Evolutionary conservation across 768 basidiomycete species (phyloP).

Genomic region (Tricholoma sp.): DNA sequence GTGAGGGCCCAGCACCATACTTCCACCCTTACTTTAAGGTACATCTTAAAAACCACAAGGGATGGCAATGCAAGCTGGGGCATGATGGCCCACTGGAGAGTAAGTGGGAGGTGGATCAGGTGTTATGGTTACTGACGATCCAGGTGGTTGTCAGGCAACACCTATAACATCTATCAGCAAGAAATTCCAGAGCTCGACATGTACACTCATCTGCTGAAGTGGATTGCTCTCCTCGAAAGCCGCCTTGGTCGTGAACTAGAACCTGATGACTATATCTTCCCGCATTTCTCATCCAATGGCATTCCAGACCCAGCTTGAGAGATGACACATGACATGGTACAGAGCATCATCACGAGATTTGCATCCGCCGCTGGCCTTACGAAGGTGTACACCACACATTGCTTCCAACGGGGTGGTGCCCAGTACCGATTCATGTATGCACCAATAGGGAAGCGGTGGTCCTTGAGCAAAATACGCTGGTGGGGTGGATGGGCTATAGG

Average conservation of each 20-base stretch:
- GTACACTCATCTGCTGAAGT: too few species aligned
- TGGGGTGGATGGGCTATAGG: slow-evolving; percentile 31
- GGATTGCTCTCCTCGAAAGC: too few species aligned
- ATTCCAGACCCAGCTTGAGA: not conserved
- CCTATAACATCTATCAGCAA: not conserved
- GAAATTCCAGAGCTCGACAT: too few species aligned
- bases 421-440: slow-evolving; percentile 33
- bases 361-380: slow-evolving; percentile 15
- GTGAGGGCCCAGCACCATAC: too few species aligned
- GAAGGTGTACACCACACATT: slow-evolving; percentile 24
- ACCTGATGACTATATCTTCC: slow-evolving; percentile 32
- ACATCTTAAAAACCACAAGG: too few species aligned
- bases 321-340: slow-evolving; percentile 9
- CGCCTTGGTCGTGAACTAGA: too few species aligned
- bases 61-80: too few species aligned
- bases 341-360: slow-evolving; percentile 23
- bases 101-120: too few species aligned
- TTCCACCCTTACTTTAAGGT: too few species aligned
- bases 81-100: too few species aligned
- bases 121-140: too few species aligned
- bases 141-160: too few species aligned
- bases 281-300: slow-evolving; percentile 20
- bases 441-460: slow-evolving; percentile 23
- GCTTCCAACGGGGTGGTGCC: slow-evolving; percentile 27
- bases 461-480: slow-evolving; percentile 24